Percentiles rank a stretch among this genome's conserved stretches.
These are phyloP conservation scores for Fusarium poae DNA, from an alignment of 2,329 filamentous ascomycete genomes.

Conservation along the genomic window DNA sequence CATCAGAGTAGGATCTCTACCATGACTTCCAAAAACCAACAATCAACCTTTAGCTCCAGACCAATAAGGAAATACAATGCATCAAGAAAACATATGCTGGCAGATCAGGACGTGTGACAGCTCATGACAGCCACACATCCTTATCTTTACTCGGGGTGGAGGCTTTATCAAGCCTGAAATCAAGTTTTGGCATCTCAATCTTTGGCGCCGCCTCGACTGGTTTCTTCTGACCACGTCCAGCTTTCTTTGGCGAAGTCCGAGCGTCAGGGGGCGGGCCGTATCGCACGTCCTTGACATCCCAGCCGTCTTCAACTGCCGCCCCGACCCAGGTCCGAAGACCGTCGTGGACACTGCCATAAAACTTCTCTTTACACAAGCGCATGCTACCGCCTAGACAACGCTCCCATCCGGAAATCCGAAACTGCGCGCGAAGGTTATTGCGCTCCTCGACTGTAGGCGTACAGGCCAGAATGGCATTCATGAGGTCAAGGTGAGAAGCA, in stretches of 20 bases:
- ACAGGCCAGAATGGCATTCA: slow-evolving; percentile 91
- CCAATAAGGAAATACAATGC: slow-evolving; percentile 44
- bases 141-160: slow-evolving; percentile 50
- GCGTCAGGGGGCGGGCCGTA: slow-evolving; percentile 69
- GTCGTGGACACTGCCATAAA: slow-evolving; percentile 92
- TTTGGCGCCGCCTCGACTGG: slow-evolving; percentile 69
- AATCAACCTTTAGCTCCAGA: slow-evolving; percentile 44
- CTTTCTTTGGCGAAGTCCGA: slow-evolving; percentile 52
- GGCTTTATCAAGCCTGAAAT: slow-evolving; percentile 59
- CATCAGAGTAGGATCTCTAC: slow-evolving; percentile 50
- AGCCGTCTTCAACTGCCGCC: slow-evolving; percentile 87
- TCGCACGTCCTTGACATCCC: slow-evolving; percentile 85
- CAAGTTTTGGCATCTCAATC: slow-evolving; percentile 71
- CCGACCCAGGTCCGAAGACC: slow-evolving; percentile 90
- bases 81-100: slow-evolving; percentile 41
- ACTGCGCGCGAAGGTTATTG: slow-evolving; percentile 80
- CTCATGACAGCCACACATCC: slow-evolving; percentile 52
- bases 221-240: slow-evolving; percentile 59
- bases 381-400: slow-evolving; percentile 87
- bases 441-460: slow-evolving; percentile 77
- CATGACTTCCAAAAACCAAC: slow-evolving; percentile 50
- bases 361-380: slow-evolving; percentile 96
- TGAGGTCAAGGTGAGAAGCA: slow-evolving; percentile 88
- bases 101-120: slow-evolving; percentile 21
- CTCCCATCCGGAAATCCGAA: slow-evolving; percentile 90